Base-by-base conservation (phyloP, 1,139 yeast species). In the Sugiyamaella grinbergsii region DNA sequence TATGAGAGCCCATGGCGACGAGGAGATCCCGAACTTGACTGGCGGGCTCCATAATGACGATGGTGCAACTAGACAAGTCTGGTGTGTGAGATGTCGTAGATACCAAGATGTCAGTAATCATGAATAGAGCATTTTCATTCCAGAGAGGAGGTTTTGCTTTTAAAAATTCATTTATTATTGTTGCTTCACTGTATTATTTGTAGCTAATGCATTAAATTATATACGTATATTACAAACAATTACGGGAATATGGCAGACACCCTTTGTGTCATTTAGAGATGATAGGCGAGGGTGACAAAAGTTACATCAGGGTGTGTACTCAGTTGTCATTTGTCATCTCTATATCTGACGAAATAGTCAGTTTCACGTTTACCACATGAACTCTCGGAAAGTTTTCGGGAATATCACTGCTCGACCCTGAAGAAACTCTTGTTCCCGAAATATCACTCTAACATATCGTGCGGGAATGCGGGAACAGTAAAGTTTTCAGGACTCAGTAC, bases 81-180 rank as follows among this genome's bases (percentile, higher is more conserved):
- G 69, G 68, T 65, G 69, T 42, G 55, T 55, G 49, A 47, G 63
- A 22, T 64, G 69, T 51, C 57, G 66, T 16, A 58, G 66, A 29
- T 62, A 62, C 48, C 59, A 57, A 20, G 32, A 49, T 32, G 50
- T 58, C 19, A 51, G 50, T 31, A 42, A 47, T 26, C 31, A 47
- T 13, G 41, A 43, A n/a, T 43, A 43, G 24, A 29, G 2, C 13
- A 15, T 16, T 19, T 22, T 34, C 19, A 34, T 16, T 19, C 20
- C 19, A 19, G 39, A 19, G 23, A 34, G n/a, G 15, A n/a, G n/a
- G n/a, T n/a, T 29, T 29, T 29, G 33, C 33, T 11, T 29, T 29
- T 16, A 29, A 10, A 5, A 10, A 16, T 29, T 29, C 15, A 29
- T 5, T 24, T 24, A 10, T 24, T n/a, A n/a, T n/a, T n/a, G n/a